These are phyloP conservation scores for Dimocarpus longan DNA, from an alignment of 345 rosid genomes.

Conservation along the genomic window DNA sequence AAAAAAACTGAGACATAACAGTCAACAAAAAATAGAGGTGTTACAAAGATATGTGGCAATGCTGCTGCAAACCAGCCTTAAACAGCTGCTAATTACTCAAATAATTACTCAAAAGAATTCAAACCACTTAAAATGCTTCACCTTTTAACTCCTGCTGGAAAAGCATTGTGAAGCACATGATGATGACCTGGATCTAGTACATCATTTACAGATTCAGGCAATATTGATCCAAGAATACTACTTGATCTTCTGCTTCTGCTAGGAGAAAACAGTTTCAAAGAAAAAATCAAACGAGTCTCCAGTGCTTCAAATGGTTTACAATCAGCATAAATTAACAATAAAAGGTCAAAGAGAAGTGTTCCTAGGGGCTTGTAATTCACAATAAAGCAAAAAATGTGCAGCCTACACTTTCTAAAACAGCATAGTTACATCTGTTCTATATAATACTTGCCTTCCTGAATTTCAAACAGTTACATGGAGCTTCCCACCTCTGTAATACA, in stretches of 20 bases:
- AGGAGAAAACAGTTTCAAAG: background rate
- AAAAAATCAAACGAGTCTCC: background rate
- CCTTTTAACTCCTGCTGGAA: slow-evolving; percentile 77
- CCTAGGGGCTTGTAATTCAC: background rate
- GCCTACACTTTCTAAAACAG: background rate
- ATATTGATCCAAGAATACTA: slow-evolving; percentile 74
- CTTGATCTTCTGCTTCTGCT: slow-evolving; percentile 65
- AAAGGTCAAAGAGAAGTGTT: background rate
- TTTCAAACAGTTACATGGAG: background rate
- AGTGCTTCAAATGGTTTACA: slow-evolving; percentile 14
- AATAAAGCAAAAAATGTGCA: background rate
- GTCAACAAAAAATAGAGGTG: background rate
- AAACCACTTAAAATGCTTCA: slow-evolving; percentile 23
- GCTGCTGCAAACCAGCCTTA: background rate
- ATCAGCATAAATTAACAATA: background rate
- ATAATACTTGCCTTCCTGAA: background rate
- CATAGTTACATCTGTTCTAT: background rate
- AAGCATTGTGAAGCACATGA: slow-evolving; percentile 73
- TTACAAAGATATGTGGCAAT: background rate
- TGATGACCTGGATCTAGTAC: slow-evolving; percentile 80
- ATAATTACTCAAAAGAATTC: background rate
- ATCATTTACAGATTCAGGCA: slow-evolving; percentile 80
- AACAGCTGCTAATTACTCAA: background rate
- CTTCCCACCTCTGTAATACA: background rate
- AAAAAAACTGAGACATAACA: background rate